These are phyloP conservation scores for Hydrangea macrophylla DNA, from an alignment of 148 eudicot species.

Conservation along the genomic window DNA sequence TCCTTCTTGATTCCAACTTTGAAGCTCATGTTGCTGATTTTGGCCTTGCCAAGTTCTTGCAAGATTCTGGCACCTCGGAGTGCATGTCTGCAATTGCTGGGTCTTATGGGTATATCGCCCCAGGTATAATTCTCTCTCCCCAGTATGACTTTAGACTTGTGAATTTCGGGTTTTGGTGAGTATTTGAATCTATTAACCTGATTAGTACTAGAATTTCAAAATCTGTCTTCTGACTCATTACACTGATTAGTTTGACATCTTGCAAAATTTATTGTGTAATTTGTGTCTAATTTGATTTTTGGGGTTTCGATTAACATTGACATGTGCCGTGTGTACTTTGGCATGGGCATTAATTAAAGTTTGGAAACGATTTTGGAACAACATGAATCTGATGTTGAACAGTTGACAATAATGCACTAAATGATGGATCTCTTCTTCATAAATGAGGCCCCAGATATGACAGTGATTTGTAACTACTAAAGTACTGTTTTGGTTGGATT, in stretches of 20 bases:
- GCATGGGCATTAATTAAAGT: slow-evolving; percentile 13
- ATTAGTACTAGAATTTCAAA: background rate
- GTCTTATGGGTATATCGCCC: slow-evolving; percentile 87
- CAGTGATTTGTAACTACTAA: slow-evolving; percentile 3
- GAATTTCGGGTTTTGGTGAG: no score
- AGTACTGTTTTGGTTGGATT: background rate
- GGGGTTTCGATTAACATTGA: no score
- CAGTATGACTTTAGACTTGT: background rate
- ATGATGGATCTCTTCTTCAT: slow-evolving; percentile 14
- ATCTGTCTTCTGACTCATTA: background rate
- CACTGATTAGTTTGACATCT: slow-evolving; percentile 9
- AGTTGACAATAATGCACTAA: slow-evolving; percentile 12
- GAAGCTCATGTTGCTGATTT: slow-evolving; percentile 99
- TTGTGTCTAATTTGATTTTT: no score
- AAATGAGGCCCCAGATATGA: slow-evolving; percentile 10
- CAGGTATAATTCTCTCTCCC: slow-evolving; percentile 44
- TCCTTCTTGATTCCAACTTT: slow-evolving; percentile 68
- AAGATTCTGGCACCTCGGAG: slow-evolving; percentile 86
- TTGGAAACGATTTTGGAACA: slow-evolving; percentile 2
- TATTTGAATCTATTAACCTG: no score
- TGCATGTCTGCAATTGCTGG: slow-evolving; percentile 97
- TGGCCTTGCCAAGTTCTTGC: slow-evolving; percentile 96
- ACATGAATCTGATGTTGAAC: slow-evolving; percentile 5
- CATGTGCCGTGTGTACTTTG: no score
- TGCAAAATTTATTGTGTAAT: no score